Conservation (phyloP, 345 rosid genomes). For the Populus euphratica region DNA sequence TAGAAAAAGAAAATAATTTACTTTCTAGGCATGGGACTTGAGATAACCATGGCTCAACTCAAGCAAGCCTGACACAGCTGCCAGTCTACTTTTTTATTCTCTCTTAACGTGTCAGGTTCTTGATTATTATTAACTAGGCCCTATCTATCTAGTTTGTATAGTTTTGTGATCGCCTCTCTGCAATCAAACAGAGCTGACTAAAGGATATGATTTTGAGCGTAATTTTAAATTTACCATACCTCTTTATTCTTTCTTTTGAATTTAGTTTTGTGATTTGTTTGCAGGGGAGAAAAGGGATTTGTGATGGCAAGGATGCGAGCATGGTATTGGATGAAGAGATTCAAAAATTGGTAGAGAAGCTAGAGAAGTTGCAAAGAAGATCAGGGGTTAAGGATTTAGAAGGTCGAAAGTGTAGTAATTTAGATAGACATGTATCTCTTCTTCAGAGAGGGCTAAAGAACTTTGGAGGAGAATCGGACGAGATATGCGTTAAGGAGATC, state of each 20-base stretch:
- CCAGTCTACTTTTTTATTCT: neutral
- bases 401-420: constrained; percentile 41
- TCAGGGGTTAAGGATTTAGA: constrained; percentile 39
- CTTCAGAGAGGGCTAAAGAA: constrained; percentile 51
- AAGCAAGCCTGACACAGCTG: neutral
- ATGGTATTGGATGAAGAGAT: constrained; percentile 62
- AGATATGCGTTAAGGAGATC: constrained; percentile 47
- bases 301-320: constrained; percentile 48
- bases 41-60: neutral
- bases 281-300: constrained; percentile 63
- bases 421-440: constrained; percentile 54
- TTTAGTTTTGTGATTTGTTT: constrained; percentile 17
- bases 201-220: neutral
- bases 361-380: constrained; percentile 57
- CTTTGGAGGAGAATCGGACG: constrained; percentile 42
- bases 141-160: neutral
- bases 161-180: neutral
- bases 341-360: constrained; percentile 47
- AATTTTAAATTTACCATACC: neutral
- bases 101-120: neutral
- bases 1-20: neutral
- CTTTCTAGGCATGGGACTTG: neutral
- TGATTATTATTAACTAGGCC: neutral
- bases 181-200: neutral
- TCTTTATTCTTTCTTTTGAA: neutral